Percentiles rank a stretch among this genome's conserved stretches.
These are phyloP conservation scores for Ceratocystiopsis brevicomis DNA, from an alignment of 2,329 filamentous ascomycete species.

Conservation along the genomic window DNA sequence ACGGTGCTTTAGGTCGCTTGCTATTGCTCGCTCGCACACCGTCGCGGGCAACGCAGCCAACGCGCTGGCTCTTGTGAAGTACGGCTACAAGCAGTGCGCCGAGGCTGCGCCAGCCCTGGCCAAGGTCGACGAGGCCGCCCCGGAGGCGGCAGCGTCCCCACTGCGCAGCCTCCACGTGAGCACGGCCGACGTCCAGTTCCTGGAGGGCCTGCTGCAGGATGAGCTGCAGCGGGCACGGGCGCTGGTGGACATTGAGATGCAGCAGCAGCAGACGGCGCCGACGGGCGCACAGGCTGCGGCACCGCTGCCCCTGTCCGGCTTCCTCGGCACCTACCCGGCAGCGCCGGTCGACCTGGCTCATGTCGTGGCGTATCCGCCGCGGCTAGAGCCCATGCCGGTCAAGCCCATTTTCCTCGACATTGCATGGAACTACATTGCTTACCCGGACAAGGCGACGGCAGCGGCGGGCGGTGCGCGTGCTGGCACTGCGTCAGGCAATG, in stretches of 20 bases:
- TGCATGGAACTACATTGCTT: constrained; percentile 94
- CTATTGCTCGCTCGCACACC: constrained; percentile 69
- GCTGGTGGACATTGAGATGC: constrained; percentile 61
- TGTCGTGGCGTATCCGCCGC: constrained; percentile 73
- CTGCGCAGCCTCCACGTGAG: constrained; percentile 49
- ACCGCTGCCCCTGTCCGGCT: constrained; percentile 43
- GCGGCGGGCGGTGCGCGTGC: constrained; percentile 2
- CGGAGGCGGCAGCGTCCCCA: constrained; percentile 20
- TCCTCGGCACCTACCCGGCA: constrained; percentile 55
- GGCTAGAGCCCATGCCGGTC: constrained; percentile 63
- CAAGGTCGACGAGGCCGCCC: constrained; percentile 12
- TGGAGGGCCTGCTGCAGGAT: constrained; percentile 44
- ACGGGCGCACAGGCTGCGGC: not conserved
- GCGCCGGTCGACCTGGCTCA: constrained; percentile 56
- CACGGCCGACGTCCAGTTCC: constrained; percentile 32
- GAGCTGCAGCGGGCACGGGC: constrained; percentile 69
- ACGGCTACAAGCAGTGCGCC: constrained; percentile 45
- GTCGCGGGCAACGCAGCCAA: constrained; percentile 54
- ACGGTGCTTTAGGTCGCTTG: constrained; percentile 40
- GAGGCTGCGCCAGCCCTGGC: constrained; percentile 29
- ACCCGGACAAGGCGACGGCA: constrained; percentile 42
- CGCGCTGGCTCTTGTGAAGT: constrained; percentile 66
- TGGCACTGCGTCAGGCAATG: constrained; percentile 9
- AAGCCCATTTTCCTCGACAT: constrained; percentile 94
- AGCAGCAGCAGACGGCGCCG: constrained; percentile 19